These are phyloP conservation scores for Aspergillus neoniger DNA, from an alignment of 2,329 filamentous ascomycete genomes.

Conservation along the genomic window DNA sequence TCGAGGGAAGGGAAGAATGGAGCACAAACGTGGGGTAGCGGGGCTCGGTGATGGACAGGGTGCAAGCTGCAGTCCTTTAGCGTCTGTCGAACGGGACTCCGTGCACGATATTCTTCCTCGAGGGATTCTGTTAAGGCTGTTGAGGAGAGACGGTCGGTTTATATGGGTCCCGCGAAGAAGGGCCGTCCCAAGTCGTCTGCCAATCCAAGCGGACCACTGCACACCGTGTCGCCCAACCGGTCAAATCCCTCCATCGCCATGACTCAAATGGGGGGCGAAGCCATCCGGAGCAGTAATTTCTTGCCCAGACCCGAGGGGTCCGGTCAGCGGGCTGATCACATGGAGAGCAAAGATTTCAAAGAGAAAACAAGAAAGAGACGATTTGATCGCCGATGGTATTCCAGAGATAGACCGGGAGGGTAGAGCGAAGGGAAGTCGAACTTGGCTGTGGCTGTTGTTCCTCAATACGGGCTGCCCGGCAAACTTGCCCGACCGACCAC, in stretches of 20 bases:
- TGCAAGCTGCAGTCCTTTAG: constrained; percentile 1
- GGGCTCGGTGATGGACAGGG: constrained; percentile 13
- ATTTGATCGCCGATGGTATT: not conserved
- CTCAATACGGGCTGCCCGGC: not conserved
- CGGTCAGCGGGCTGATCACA: not conserved
- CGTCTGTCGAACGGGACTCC: not conserved
- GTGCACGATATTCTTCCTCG: not conserved
- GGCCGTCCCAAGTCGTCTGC: not conserved
- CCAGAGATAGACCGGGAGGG: no score
- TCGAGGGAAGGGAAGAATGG: constrained; percentile 20
- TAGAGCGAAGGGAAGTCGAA: no score
- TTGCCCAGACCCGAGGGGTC: not conserved
- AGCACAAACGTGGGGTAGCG: constrained; percentile 10
- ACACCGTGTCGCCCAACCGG: not conserved
- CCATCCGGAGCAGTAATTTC: not conserved
- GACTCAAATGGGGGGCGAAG: not conserved
- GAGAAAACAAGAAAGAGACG: constrained; percentile 1
- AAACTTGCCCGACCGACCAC: not conserved
- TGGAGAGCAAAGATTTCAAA: not conserved
- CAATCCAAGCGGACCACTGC: constrained; percentile 2
- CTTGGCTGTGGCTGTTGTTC: no score
- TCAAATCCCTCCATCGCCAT: not conserved
- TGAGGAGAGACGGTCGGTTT: not conserved
- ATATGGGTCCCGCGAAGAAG: not conserved
- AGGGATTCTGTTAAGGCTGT: not conserved